Evolutionary conservation across 768 basidiomycete genomes (phyloP).

Genomic region (Mycena kentingensis): DNA sequence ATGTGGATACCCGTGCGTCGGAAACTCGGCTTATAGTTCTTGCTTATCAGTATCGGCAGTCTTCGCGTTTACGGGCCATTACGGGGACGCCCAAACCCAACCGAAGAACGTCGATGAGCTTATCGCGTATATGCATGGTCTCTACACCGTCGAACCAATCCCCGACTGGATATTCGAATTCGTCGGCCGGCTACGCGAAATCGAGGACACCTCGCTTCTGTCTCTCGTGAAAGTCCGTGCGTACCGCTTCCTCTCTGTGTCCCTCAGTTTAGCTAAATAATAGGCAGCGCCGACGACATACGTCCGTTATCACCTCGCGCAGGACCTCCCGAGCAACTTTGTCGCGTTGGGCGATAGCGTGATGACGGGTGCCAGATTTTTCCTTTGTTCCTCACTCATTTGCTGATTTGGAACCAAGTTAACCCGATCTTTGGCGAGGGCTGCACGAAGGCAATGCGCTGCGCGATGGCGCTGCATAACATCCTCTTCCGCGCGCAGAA

Average conservation of each 20-base stretch:
- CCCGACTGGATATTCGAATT: slow-evolving; percentile 30
- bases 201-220: slow-evolving; percentile 19
- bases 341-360: slow-evolving; percentile 35
- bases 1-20: not conserved
- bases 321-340: slow-evolving; percentile 32
- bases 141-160: slow-evolving; percentile 22
- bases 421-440: slow-evolving; percentile 1
- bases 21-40: not conserved
- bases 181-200: slow-evolving; percentile 28
- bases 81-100: slow-evolving; percentile 4
- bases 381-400: not conserved
- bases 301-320: slow-evolving; percentile 28
- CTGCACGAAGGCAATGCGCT: not conserved
- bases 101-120: slow-evolving; percentile 20
- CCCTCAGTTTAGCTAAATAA: not conserved
- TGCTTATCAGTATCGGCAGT: slow-evolving; percentile 6
- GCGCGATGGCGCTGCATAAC: not conserved
- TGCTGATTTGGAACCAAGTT: not conserved
- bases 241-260: not conserved
- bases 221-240: not conserved
- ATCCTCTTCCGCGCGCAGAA: not conserved
- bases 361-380: slow-evolving; percentile 17
- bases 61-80: slow-evolving; percentile 10
- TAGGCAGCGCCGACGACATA: slow-evolving; percentile 22
- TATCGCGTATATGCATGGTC: slow-evolving; percentile 7